Percentiles rank a stretch among this genome's conserved stretches.
phyloP scores from a whole-genome alignment of 225 moss, liverwort and hornwort genomes.

The Physcomitrellopsis africana region DNA sequence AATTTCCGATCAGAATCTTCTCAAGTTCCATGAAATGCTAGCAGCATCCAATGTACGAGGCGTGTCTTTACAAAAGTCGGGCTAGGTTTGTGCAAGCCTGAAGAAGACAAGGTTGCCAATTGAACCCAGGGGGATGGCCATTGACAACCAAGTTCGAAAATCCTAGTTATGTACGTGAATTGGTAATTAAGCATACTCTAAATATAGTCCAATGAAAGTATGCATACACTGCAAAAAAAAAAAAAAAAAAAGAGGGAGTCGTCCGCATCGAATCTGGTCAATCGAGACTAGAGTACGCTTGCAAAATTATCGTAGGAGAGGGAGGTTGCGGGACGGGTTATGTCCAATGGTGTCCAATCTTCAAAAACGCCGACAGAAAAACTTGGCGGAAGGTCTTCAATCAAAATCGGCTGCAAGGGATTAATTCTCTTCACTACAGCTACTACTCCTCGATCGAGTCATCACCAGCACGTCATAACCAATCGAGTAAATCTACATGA shows the following conservation, averaged over 20 bases:
- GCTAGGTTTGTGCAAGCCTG: slow-evolving; percentile 37
- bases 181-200: not conserved
- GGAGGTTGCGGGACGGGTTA: not conserved
- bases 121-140: not conserved
- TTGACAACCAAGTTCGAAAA: slow-evolving; percentile 11
- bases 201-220: slow-evolving; percentile 30
- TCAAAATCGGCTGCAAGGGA: not conserved
- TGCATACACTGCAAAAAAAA: slow-evolving; percentile 30
- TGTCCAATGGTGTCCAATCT: not conserved
- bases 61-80: slow-evolving; percentile 41
- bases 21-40: slow-evolving; percentile 36
- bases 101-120: slow-evolving; percentile 19
- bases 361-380: slow-evolving; percentile 33
- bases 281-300: slow-evolving; percentile 16
- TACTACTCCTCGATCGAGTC: slow-evolving; percentile 1
- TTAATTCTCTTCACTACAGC: not conserved
- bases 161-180: slow-evolving; percentile 40
- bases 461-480: no score
- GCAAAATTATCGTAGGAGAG: slow-evolving; percentile 32
- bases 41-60: slow-evolving; percentile 50
- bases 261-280: not conserved
- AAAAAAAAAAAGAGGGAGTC: no score
- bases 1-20: slow-evolving; percentile 45
- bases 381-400: not conserved
- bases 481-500: not conserved